Conservation (phyloP, 345 rosid species). For the Jatropha curcas region DNA sequence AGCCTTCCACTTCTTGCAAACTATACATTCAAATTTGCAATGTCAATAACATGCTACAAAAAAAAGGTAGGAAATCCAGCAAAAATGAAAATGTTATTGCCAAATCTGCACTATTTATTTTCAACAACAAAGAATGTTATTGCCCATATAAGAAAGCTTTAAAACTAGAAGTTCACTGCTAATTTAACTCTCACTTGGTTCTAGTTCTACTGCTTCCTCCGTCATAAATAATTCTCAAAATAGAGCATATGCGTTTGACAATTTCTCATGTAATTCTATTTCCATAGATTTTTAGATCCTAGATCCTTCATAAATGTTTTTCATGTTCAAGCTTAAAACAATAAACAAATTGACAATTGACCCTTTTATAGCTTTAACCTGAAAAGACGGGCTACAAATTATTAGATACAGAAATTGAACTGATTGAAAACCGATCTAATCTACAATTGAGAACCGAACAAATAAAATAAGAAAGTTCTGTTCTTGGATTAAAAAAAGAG, state of each 20-base stretch:
- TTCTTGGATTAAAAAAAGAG: background rate
- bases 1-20: slow-evolving; percentile 59
- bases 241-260: too few species aligned
- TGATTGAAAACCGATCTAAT: background rate
- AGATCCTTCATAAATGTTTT: too few species aligned
- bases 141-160: background rate
- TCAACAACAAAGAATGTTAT: background rate
- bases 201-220: background rate
- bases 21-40: slow-evolving; percentile 29
- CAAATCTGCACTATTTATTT: background rate
- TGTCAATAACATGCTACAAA: background rate
- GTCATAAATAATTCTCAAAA: background rate
- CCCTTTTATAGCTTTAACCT: too few species aligned
- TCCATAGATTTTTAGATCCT: too few species aligned
- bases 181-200: too few species aligned
- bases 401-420: too few species aligned
- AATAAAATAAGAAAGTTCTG: background rate
- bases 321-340: too few species aligned
- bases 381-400: too few species aligned
- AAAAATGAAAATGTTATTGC: background rate
- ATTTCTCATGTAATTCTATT: too few species aligned
- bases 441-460: background rate
- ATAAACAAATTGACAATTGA: too few species aligned
- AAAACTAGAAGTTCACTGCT: background rate
- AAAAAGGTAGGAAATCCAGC: background rate